These are phyloP conservation scores for Coriaria nepalensis DNA, from an alignment of 306 rosid species.

Conservation along the genomic window DNA sequence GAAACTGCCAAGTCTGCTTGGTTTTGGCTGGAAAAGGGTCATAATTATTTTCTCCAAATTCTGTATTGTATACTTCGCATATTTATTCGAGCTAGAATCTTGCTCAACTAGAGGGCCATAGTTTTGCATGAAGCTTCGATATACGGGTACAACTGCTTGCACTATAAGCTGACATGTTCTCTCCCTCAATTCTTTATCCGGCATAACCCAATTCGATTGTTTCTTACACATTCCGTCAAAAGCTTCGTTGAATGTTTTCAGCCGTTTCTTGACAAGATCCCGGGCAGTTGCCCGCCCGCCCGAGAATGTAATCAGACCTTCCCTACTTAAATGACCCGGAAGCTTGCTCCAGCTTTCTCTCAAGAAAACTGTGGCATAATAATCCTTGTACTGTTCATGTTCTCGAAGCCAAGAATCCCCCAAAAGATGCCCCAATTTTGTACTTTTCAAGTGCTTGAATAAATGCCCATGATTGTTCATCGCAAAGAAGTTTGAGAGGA, in stretches of 20 bases:
- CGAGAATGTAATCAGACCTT: conserved; percentile 85
- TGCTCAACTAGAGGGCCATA: conserved; percentile 98
- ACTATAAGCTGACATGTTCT: conserved; percentile 80
- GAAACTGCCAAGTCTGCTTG: conserved; percentile 63
- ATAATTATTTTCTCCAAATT: conserved; percentile 76
- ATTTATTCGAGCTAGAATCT: conserved; percentile 69
- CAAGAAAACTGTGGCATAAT: conserved; percentile 47
- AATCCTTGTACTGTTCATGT: conserved; percentile 76
- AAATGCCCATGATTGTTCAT: conserved; percentile 93
- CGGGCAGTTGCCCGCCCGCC: conserved; percentile 99
- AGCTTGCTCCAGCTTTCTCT: conserved; percentile 95
- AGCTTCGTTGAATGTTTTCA: conserved; percentile 73
- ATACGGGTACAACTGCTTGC: conserved; percentile 91
- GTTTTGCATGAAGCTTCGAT: conserved; percentile 98
- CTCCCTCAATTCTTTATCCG: conserved; percentile 74
- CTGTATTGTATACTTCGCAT: conserved; percentile 75
- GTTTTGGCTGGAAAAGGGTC: conserved; percentile 72
- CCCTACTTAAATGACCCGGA: conserved; percentile 81
- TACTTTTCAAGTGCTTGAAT: conserved; percentile 71
- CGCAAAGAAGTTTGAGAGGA: conserved; percentile 55
- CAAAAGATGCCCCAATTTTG: conserved; percentile 65
- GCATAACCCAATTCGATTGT: conserved; percentile 68
- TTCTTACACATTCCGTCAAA: conserved; percentile 69
- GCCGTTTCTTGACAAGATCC: conserved; percentile 91
- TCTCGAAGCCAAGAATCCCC: conserved; percentile 57